Conservation (phyloP, 2,329 filamentous ascomycete genomes). For the Colletotrichum orchidophilum region DNA sequence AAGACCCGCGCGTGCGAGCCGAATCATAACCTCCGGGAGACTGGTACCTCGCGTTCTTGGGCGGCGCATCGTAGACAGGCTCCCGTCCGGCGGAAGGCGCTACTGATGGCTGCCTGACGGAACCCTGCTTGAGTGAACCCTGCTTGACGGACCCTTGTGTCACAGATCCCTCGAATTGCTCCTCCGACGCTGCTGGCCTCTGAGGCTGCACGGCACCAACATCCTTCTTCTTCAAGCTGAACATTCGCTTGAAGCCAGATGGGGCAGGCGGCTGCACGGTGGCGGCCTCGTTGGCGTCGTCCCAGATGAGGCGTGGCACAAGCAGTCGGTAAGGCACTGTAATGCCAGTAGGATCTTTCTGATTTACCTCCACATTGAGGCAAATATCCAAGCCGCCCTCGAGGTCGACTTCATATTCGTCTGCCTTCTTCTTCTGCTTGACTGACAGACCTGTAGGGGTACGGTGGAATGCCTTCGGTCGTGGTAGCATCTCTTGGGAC, state of each 20-base stretch:
- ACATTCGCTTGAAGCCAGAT: constrained; percentile 53
- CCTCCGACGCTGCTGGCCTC: constrained; percentile 12
- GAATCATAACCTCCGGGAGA: constrained; percentile 23
- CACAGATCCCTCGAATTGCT: constrained; percentile 2
- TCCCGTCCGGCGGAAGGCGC: constrained; percentile 30
- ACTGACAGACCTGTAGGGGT: constrained; percentile 74
- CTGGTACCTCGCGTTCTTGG: constrained; percentile 19
- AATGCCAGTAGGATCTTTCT: constrained; percentile 85
- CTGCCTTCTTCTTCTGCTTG: constrained; percentile 66
- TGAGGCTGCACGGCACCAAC: constrained; percentile 1
- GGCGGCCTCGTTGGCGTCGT: constrained; percentile 43
- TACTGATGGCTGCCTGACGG: neutral
- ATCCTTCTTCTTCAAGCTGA: constrained; percentile 52
- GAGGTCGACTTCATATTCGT: constrained; percentile 73
- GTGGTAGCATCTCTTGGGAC: constrained; percentile 20
- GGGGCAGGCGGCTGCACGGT: constrained; percentile 39
- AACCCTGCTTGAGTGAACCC: neutral
- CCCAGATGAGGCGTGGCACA: constrained; percentile 78
- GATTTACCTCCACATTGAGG: constrained; percentile 88
- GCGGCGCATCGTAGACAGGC: constrained; percentile 18
- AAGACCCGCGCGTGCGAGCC: constrained; percentile 12
- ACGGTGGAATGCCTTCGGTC: constrained; percentile 65
- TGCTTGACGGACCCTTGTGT: neutral
- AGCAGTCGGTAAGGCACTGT: constrained; percentile 89
- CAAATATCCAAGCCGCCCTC: constrained; percentile 87